Conservation (phyloP, 164 flowering plant genomes). For the Tetrastigma voinierianum region DNA sequence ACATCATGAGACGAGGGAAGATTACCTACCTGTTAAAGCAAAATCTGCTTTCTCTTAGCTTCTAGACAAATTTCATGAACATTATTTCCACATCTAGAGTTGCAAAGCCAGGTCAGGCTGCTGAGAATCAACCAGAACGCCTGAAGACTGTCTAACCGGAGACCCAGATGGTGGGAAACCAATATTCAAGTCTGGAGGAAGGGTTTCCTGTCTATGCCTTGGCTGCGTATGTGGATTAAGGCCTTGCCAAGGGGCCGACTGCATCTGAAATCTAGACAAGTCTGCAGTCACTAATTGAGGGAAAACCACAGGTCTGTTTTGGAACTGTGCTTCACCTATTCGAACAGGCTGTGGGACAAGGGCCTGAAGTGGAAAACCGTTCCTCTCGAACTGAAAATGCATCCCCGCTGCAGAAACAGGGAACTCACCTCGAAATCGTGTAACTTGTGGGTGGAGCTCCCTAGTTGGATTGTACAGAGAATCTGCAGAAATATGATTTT, state of each 20-base stretch:
- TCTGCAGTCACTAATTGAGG: slow-evolving; percentile 53
- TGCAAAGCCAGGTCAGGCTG: slow-evolving; percentile 97
- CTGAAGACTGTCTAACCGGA: slow-evolving; percentile 63
- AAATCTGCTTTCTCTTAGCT: not conserved
- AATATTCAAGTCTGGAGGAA: slow-evolving; percentile 90
- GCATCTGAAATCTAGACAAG: slow-evolving; percentile 58
- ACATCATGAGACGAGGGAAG: not conserved
- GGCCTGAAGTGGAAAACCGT: slow-evolving; percentile 35
- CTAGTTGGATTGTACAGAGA: slow-evolving; percentile 49
- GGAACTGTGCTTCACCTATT: slow-evolving; percentile 37
- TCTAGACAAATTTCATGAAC: not conserved
- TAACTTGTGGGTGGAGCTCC: slow-evolving; percentile 38
- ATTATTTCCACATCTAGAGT: slow-evolving; percentile 41
- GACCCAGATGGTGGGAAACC: slow-evolving; percentile 78
- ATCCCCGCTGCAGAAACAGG: slow-evolving; percentile 34
- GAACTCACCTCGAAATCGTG: slow-evolving; percentile 36
- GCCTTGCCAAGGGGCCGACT: slow-evolving; percentile 55
- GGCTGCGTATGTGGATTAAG: slow-evolving; percentile 48
- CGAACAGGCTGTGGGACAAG: slow-evolving; percentile 38
- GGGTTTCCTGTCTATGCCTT: slow-evolving; percentile 56
- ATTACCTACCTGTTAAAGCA: no score
- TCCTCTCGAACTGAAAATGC: slow-evolving; percentile 43
- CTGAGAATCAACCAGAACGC: slow-evolving; percentile 67
- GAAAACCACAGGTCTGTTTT: slow-evolving; percentile 37
- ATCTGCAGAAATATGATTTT: slow-evolving; percentile 57